Evolutionary conservation across 805 yeast species (phyloP).

Genomic region (Wickerhamiella galacta): DNA sequence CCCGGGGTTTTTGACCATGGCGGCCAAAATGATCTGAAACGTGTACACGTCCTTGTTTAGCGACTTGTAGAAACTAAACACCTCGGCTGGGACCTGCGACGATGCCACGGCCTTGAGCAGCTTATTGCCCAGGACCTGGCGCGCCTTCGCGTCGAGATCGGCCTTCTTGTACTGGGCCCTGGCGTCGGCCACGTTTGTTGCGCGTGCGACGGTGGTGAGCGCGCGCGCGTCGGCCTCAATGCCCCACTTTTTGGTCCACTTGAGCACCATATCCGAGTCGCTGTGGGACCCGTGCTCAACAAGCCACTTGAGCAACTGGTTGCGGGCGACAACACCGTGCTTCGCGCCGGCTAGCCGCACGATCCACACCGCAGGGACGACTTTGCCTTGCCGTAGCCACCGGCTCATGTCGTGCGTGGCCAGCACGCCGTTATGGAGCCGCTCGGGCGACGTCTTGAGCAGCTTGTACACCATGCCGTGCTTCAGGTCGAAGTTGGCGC

Average conservation of each 20-base stretch:
- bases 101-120: constrained; percentile 8
- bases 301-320: constrained; percentile 13
- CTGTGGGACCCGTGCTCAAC: constrained; percentile 1
- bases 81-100: constrained; percentile 8
- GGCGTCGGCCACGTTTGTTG: constrained; percentile 11
- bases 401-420: constrained; percentile 11
- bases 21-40: constrained; percentile 15
- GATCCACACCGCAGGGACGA: constrained; percentile 15
- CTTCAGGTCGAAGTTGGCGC: constrained; percentile 9
- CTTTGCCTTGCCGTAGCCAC: constrained; percentile 14
- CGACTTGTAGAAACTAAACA: constrained; percentile 11
- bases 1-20: constrained; percentile 8
- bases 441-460: constrained; percentile 9
- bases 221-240: constrained; percentile 11
- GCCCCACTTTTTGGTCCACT: constrained; percentile 17
- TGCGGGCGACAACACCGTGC: constrained; percentile 12
- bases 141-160: constrained; percentile 4
- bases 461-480: constrained; percentile 16
- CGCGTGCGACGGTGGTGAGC: constrained; percentile 6
- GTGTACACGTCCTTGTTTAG: constrained; percentile 15
- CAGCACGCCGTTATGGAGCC: constrained; percentile 12
- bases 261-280: constrained; percentile 6
- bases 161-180: constrained; percentile 9
- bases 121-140: constrained; percentile 12
- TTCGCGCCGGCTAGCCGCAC: constrained; percentile 13